Evolutionary conservation across 805 yeast species (phyloP).

Genomic region (Metschnikowia santaceciliae): DNA sequence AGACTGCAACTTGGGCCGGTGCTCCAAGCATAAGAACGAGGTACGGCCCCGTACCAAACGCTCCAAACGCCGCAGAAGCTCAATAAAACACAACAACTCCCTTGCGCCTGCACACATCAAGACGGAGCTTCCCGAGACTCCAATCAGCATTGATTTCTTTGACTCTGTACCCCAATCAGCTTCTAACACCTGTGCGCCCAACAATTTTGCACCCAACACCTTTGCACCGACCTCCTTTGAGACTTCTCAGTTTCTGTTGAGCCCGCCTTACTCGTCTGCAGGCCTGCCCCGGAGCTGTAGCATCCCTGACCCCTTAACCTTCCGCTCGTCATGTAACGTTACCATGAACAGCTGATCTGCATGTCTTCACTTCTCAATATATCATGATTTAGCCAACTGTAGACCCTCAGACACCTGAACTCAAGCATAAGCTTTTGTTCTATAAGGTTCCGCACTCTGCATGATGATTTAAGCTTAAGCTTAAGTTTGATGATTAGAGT

Average conservation of each 20-base stretch:
- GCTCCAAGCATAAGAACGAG: not conserved
- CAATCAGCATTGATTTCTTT: conserved; percentile 17
- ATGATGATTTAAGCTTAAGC: too few species aligned
- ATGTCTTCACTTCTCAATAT: not conserved
- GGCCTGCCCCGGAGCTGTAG: not conserved
- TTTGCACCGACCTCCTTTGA: not conserved
- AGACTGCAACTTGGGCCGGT: conserved; percentile 10
- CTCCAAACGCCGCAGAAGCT: not conserved
- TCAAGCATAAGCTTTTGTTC: too few species aligned
- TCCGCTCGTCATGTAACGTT: not conserved
- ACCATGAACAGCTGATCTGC: not conserved
- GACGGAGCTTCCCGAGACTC: not conserved
- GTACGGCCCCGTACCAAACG: not conserved
- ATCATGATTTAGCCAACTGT: not conserved
- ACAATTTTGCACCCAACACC: too few species aligned
- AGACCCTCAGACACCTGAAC: not conserved
- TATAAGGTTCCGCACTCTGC: too few species aligned
- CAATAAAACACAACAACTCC: not conserved
- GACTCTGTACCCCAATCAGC: not conserved
- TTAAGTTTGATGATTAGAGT: too few species aligned
- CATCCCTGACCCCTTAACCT: not conserved
- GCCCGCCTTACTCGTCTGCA: not conserved
- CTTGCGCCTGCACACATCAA: not conserved
- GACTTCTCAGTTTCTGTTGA: not conserved
- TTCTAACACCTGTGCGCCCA: too few species aligned